Conservation (phyloP, 2,329 filamentous ascomycete species). For the Xylaria sp. region DNA sequence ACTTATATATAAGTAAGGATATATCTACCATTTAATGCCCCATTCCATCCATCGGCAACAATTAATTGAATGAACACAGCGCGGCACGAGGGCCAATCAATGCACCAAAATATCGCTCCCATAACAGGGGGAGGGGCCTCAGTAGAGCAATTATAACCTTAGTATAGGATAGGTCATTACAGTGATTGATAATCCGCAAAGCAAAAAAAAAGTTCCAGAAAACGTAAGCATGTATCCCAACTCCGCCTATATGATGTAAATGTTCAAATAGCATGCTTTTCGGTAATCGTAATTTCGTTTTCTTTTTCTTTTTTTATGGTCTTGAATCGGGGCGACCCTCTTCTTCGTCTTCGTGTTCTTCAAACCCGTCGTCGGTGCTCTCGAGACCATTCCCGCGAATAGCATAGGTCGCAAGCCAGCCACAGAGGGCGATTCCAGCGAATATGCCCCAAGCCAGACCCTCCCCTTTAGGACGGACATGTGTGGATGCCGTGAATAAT, state of each 20-base stretch:
- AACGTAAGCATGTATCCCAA: background rate
- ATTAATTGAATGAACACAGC: background rate
- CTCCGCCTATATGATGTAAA: background rate
- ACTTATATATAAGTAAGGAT: conserved; percentile 1
- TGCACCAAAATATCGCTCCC: background rate
- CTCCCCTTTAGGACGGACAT: conserved; percentile 82
- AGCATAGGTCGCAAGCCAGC: conserved; percentile 82
- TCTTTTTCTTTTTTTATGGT: background rate
- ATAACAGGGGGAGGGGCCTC: background rate
- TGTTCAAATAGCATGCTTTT: background rate
- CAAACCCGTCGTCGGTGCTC: conserved; percentile 63
- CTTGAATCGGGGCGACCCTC: conserved; percentile 10
- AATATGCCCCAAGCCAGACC: conserved; percentile 88
- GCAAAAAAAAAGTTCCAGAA: background rate
- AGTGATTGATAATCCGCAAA: background rate
- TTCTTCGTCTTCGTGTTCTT: conserved; percentile 47
- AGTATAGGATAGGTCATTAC: background rate
- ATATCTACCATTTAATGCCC: background rate
- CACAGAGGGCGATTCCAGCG: conserved; percentile 81
- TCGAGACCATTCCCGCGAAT: conserved; percentile 74
- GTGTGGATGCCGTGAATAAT: conserved; percentile 82
- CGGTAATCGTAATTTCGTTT: background rate
- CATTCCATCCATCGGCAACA: background rate
- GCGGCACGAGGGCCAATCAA: background rate
- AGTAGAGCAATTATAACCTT: background rate